phyloP scores from a whole-genome alignment of 805 yeast genomes.

The Ogataea pignaliae region DNA sequence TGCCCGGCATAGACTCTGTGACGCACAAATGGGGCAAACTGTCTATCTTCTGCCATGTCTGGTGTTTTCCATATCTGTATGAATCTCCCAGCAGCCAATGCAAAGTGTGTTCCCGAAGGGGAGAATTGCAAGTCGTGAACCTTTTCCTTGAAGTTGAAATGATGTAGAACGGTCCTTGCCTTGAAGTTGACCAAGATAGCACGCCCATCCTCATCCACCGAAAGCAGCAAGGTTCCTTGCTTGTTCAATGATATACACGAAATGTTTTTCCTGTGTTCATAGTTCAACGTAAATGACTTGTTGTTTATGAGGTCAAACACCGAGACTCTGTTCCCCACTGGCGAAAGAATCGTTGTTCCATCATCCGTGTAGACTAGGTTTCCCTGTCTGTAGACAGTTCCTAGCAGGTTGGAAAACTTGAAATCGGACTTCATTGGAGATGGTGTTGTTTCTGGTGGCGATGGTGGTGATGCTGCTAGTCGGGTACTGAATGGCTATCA shows the following conservation, averaged over 20 bases:
- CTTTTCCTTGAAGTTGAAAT: constrained; percentile 83
- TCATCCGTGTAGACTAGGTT: constrained; percentile 80
- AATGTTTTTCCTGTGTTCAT: constrained; percentile 87
- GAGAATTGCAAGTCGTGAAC: constrained; percentile 77
- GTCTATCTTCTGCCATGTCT: constrained; percentile 71
- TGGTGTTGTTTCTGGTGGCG: too few relatives aligned
- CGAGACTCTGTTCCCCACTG: constrained; percentile 91
- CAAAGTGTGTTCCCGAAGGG: constrained; percentile 84
- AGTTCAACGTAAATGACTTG: constrained; percentile 82
- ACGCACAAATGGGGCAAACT: constrained; percentile 93
- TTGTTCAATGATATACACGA: constrained; percentile 74
- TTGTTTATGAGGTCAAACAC: constrained; percentile 83
- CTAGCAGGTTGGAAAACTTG: constrained; percentile 81
- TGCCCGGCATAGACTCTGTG: constrained; percentile 92
- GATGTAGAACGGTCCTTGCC: constrained; percentile 82
- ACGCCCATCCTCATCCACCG: constrained; percentile 89
- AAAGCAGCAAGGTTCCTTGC: constrained; percentile 72
- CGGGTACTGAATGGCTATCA: too few relatives aligned
- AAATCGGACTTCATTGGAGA: constrained; percentile 77
- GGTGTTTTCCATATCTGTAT: constrained; percentile 95
- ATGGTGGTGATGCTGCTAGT: too few relatives aligned
- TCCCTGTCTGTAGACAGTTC: constrained; percentile 94
- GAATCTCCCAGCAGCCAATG: constrained; percentile 76
- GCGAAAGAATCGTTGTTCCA: constrained; percentile 78
- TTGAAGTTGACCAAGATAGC: constrained; percentile 86